Base-by-base conservation (phyloP, 805 yeast species). In the Lachancea quebecensis region DNA sequence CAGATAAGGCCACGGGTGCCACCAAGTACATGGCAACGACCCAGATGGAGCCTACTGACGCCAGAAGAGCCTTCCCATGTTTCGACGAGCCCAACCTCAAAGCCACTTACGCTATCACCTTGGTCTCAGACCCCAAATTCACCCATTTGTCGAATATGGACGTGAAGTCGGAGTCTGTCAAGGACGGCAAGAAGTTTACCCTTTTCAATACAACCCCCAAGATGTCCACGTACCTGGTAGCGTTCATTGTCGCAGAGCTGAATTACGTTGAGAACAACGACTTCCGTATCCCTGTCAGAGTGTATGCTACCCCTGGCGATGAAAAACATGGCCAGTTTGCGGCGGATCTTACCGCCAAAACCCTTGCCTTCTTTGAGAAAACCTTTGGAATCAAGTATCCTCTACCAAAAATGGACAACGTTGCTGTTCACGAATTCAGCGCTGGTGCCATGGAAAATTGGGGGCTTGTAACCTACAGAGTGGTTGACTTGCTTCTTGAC, bases 401-500 rank as follows among this genome's bases (percentile, higher is more conserved):
- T 29, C 72, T 85, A 57, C 93, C 93, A 42, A 85, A 85, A 66
- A 75, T 82, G 70, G 93, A 85, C 62, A 77, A 82, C 70, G 85
- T 85, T 45, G 91, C 90, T 17, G 82, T 83, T 50, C 91, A 83
- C 57, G 93, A 84, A 65, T 85, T 85, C 64, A 72, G 85, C 31
- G 89, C 89, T 16, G 93, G 93, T 57, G 95, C 95, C 39, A 85
- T 85, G 95, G 95, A 85, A 68, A 85, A 85, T 66, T 84, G 84
- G 74, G 89, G 89, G 46, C 72, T 84, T 57, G 77, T 85, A 56
- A 85, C 93, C 18, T 85, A 82, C 67, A 77, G 93, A 67, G 82
- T 85, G 38, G 83, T 81, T 37, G 91, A 84, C 54, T 68, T 85
- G 48, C 72, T 85, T 51, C 72, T 82, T 53, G 91, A 83, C 60